Base-by-base conservation (phyloP, 2,329 filamentous ascomycete genomes). In the Zymoseptoria ardabiliae region DNA sequence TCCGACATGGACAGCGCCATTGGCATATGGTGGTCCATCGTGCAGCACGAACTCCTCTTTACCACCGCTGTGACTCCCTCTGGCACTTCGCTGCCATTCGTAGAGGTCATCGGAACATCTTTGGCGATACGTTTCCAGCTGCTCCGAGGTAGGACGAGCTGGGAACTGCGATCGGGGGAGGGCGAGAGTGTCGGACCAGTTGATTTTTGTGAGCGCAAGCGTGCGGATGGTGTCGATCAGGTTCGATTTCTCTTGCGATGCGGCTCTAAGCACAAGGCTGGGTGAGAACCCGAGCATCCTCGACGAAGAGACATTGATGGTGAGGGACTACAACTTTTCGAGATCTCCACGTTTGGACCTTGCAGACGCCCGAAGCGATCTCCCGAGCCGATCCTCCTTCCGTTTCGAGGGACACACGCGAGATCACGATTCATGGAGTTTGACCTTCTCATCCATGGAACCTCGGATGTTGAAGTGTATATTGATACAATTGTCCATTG, bases 1-100 rank as follows among this genome's bases (percentile, higher is more conserved):
- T 2, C 94, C 94, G 61, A 95, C 85, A 71, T 99, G 94, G 9
- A 99, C 82, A 51, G 82, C 83, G 13, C 94, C 94, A 76, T 99
- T 99, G 64, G 94, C 94, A 73, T 97, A 99, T 0, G 94, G 94
- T 0, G 94, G 94, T 0, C 94, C 94, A 85, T 99, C 94, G 71
- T 97, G 94, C 8, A 99, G 80, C 1, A 91, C 79, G 65, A 97
- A 99, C 0, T 81, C 79, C 50, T 83, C 75, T 41, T 82, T 75
- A 30, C 72, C 73, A 2, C 82, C 58, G n/a, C 35, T 45, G 41
- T 63, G 53, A 60, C 60, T 60, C 50, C 45, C 41, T 30, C 65
- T 64, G 17, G 68, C 57, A 77, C 63, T 84, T 54, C 81, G 79
- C 78, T 99, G 94, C 92, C 92, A 97, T 70, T 83, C 78, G 77